phyloP scores from a whole-genome alignment of 78 protist genomes.

The Cavenderia fasciculata region DNA sequence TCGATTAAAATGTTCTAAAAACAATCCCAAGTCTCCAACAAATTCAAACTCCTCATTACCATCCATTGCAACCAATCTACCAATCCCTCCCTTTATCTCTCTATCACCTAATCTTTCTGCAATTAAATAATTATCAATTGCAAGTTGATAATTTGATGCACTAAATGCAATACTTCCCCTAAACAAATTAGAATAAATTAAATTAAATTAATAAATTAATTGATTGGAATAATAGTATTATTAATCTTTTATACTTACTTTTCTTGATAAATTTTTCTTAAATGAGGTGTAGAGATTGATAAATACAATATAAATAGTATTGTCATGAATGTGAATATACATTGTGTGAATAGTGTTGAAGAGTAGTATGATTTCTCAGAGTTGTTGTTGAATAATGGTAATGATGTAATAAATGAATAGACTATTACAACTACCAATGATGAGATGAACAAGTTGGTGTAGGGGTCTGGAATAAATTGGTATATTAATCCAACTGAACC shows the following conservation, averaged over 20 bases:
- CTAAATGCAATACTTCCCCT: neutral
- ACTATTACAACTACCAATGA: too few species aligned
- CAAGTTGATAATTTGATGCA: neutral
- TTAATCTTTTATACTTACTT: too few species aligned
- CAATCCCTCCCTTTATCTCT: neutral
- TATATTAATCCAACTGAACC: neutral
- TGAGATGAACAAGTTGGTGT: neutral
- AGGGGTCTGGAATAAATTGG: neutral
- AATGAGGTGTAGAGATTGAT: neutral
- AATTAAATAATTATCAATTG: conserved; percentile 10
- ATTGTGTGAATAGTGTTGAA: too few species aligned
- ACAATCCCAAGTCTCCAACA: conserved; percentile 40
- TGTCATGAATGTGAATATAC: too few species aligned
- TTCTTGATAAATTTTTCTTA: conserved; percentile 19
- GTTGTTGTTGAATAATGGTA: too few species aligned
- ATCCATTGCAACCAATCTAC: neutral
- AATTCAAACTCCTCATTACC: neutral
- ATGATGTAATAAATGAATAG: too few species aligned
- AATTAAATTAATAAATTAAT: too few species aligned
- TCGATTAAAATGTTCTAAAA: neutral
- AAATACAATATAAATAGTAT: neutral
- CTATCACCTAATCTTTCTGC: neutral
- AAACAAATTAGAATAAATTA: too few species aligned
- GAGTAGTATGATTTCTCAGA: too few species aligned
- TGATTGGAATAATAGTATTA: too few species aligned